Base-by-base conservation (phyloP, 2,329 filamentous ascomycete species). In the Camillea tinctor region DNA sequence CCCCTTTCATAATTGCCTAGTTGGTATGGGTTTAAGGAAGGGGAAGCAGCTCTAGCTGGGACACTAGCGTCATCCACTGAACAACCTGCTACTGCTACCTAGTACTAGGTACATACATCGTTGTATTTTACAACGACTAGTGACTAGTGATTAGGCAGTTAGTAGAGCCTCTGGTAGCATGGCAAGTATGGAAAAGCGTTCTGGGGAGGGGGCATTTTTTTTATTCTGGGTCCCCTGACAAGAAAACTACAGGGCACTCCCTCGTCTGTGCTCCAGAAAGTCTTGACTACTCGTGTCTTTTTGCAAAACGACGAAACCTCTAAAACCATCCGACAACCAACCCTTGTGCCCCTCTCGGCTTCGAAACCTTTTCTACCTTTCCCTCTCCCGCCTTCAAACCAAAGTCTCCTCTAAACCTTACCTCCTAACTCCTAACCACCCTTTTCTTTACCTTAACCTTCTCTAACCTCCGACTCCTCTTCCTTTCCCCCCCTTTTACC, bases 1-100 rank as follows among this genome's bases (percentile, higher is more conserved):
- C 71, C 71, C 73, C 74, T 75, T 75, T 76, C 73, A 74, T 76
- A 73, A 71, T 64, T 61, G 58, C 51, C 23, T 23, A 30, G 54
- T 50, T 50, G 44, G 54, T 26, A 17, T 21, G 52, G 21, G n/a
- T n/a, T 21, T 23, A 19, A n/a, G n/a, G n/a, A 17, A 30, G 51
- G 51, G 51, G 52, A 44, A 36, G 56, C 48, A 51, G 52, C 56
- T 68, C 61, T 61, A 64, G 55, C 49, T 57, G 55, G 49, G 24
- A 57, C 55, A 57, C 55, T 57, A 57, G 55, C 50, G 55, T 24
- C 20, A 53, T 26, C 54, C 48, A 48, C 54, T 44, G 19, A 17
- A 58, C 26, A 62, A 60, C 60, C 65, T 66, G 15, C 63, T 57
- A 52, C 66, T 52, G 7, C 48, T 50, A n/a, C n/a, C n/a, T n/a